Evolutionary conservation across 345 rosid genomes (phyloP).

Genomic region (Rhizophora apiculata): DNA sequence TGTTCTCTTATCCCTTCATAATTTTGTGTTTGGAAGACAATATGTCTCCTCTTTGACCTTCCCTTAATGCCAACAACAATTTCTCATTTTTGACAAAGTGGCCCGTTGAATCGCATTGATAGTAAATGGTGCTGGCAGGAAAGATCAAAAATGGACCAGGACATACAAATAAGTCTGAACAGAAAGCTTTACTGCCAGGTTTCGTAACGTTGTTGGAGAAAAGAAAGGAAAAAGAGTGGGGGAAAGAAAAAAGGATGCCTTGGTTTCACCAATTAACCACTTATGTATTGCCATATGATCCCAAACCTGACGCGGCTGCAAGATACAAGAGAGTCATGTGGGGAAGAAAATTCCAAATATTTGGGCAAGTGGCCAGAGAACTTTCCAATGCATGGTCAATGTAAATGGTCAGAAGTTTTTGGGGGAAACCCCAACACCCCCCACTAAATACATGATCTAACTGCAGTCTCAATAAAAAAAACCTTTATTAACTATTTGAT

Average conservation of each 20-base stretch:
- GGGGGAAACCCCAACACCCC: too few species aligned
- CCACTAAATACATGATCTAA: too few species aligned
- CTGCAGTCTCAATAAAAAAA: too few species aligned
- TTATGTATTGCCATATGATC: background rate
- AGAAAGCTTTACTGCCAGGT: background rate
- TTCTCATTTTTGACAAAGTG: background rate
- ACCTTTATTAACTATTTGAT: too few species aligned
- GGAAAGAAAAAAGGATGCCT: background rate
- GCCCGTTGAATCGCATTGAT: too few species aligned
- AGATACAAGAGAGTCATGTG: background rate
- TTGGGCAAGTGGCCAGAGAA: background rate
- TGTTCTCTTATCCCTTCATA: conserved; percentile 36
- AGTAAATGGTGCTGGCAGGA: background rate
- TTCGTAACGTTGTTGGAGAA: background rate
- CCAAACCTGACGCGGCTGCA: background rate
- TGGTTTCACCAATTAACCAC: background rate
- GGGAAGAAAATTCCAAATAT: conserved; percentile 10
- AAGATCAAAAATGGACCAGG: background rate
- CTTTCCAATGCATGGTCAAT: conserved; percentile 4
- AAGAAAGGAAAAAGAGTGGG: background rate
- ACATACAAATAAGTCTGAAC: conserved; percentile 6
- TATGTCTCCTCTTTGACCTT: conserved; percentile 6
- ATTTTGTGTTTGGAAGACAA: conserved; percentile 1
- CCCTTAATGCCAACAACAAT: too few species aligned
- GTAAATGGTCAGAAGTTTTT: background rate